Percentiles rank a stretch among this genome's conserved stretches.
Evolutionary conservation across 148 eudicot genomes (phyloP).

Genomic region (Silene conica): DNA sequence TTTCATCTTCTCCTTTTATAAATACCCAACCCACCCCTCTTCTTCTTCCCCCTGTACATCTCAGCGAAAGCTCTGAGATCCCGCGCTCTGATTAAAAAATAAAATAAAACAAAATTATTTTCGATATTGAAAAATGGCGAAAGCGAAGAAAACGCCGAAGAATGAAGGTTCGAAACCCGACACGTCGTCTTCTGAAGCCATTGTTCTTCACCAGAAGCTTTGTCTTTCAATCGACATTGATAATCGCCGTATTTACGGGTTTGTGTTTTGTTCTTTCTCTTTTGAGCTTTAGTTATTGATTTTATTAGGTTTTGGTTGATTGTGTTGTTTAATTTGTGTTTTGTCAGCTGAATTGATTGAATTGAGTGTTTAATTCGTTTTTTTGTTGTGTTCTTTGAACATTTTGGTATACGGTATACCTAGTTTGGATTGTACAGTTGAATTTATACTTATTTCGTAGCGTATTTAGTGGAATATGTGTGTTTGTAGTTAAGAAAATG

Average conservation of each 20-base stretch:
- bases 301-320: not conserved
- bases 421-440: not conserved
- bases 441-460: not conserved
- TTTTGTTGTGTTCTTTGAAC: not conserved
- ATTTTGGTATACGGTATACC: not conserved
- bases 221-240: constrained; percentile 81
- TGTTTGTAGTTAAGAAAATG: not conserved
- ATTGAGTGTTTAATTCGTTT: not conserved
- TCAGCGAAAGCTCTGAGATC: not conserved
- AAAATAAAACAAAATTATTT: constrained; percentile 7
- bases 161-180: constrained; percentile 61
- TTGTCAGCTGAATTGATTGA: not conserved
- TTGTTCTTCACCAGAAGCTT: constrained; percentile 87
- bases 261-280: constrained; percentile 3
- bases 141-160: constrained; percentile 57
- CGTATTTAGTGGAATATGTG: not conserved
- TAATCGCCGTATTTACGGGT: constrained; percentile 79
- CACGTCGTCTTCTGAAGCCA: constrained; percentile 54
- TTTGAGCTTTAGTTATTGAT: not conserved
- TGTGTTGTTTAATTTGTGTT: not conserved
- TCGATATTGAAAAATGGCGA: constrained; percentile 46
- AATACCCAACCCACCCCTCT: constrained; percentile 1
- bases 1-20: not conserved
- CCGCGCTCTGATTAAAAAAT: not conserved
- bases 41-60: not conserved